A percentile compares a stretch with the other conserved stretches of the same genome.
These are phyloP conservation scores for Aquilaria malaccensis DNA, from an alignment of 345 rosid species.

Conservation along the genomic window DNA sequence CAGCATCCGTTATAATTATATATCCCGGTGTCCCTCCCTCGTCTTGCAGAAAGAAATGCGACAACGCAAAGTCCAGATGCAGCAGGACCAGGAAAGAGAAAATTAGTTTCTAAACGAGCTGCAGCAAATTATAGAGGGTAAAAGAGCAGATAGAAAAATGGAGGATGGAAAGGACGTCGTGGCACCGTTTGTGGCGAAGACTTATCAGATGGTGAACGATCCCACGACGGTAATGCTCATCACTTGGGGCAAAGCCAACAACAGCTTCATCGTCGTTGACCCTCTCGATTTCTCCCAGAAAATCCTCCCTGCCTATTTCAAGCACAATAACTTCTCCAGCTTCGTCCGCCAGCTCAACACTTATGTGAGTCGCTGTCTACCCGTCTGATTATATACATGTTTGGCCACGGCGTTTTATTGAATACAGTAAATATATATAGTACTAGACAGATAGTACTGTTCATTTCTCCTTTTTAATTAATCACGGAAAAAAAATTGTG, in stretches of 20 bases:
- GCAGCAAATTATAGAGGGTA: too few relatives aligned
- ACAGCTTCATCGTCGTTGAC: constrained; percentile 85
- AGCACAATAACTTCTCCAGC: constrained; percentile 97
- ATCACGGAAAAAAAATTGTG: too few relatives aligned
- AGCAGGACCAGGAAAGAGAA: neutral
- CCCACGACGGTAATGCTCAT: constrained; percentile 67
- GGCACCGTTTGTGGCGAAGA: constrained; percentile 80
- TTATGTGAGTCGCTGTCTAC: constrained; percentile 40
- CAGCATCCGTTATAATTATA: constrained; percentile 17
- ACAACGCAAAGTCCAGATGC: neutral
- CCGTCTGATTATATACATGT: constrained; percentile 3
- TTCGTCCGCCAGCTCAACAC: constrained; percentile 94
- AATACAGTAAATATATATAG: too few relatives aligned
- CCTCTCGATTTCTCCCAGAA: constrained; percentile 74
- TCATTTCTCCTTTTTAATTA: neutral
- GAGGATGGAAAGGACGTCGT: constrained; percentile 29
- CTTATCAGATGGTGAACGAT: constrained; percentile 93
- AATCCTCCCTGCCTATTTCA: constrained; percentile 81
- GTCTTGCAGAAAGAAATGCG: neutral
- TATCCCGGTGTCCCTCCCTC: constrained; percentile 6
- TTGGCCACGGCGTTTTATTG: neutral
- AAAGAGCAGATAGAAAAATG: constrained; percentile 23
- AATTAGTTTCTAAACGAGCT: neutral
- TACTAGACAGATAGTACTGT: neutral
- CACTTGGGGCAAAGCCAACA: constrained; percentile 71